Base-by-base conservation (phyloP, 306 rosid species). In the Pachyrhizus erosus region DNA sequence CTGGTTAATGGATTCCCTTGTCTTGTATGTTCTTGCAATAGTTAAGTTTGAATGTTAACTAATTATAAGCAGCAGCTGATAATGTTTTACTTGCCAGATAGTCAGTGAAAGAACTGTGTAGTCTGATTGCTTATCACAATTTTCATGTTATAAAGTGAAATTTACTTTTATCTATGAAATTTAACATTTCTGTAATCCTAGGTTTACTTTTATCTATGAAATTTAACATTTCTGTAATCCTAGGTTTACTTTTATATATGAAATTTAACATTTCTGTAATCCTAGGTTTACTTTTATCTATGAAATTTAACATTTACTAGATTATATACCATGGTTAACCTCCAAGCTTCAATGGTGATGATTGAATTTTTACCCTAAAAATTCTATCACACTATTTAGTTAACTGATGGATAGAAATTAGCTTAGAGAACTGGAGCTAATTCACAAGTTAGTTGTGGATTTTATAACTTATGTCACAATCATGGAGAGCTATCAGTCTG, bases 361-460 rank as follows among this genome's bases (percentile, higher is more conserved):
- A 64, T 64, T 33, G 24, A 33, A 14, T 7, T 3, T 9, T 34
- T 9, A 9, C 12, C 8, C 54, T 31, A 12, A 20, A 40, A 33
- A 43, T 3, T 31, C 18, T 51, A 31, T 55, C 29, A 20, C 18
- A n/a, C 66, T 76, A 18, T 54, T 33, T n/a, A 40, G 55, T 70
- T 69, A 9, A 23, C 48, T 64, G 27, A 24, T 70, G 40, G 40
- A 55, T 75, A 51, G 64, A 61, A 79, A 45, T 64, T 64, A 31
- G 74, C 80, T 33, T 49, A 13, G 73, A 43, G 66, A 55, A 79
- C 72, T 58, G 62, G 57, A 60, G 24, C 76, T 26, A 29, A 31
- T 61, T 40, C 51, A 43, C 58, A 10, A 54, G 70, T 42, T 62
- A 10, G 23, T 43, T 17, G 42, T 73, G 55, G 77, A 48, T 55